Conservation (phyloP, 805 yeast species). For the Starmerella bombi region DNA sequence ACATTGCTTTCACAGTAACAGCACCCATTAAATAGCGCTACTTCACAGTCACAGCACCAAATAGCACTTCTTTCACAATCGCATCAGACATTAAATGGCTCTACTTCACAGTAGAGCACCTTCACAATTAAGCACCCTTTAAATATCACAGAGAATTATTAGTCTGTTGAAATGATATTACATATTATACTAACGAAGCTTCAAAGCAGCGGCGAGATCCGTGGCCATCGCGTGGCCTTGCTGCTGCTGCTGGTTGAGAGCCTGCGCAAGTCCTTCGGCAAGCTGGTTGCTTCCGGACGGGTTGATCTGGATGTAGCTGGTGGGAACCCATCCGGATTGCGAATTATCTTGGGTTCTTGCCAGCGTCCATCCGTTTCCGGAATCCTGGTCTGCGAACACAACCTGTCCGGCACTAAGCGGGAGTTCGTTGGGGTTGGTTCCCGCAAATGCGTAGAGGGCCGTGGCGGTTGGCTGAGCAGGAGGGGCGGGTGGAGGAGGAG, state of each 20-base stretch:
- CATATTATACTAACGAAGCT: slow-evolving; percentile 6
- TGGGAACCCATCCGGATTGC: slow-evolving; percentile 94
- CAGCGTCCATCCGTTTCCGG: slow-evolving; percentile 88
- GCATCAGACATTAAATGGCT: too few species aligned
- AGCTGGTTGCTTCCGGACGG: slow-evolving; percentile 10
- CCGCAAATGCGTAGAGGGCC: slow-evolving; percentile 81
- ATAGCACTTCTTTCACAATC: too few species aligned
- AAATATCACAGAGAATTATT: too few species aligned
- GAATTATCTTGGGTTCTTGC: slow-evolving; percentile 65
- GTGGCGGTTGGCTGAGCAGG: slow-evolving; percentile 61
- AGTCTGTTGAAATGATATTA: too few species aligned
- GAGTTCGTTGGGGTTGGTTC: slow-evolving; percentile 72
- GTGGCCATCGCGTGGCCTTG: slow-evolving; percentile 22
- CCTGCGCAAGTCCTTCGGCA: slow-evolving; percentile 20
- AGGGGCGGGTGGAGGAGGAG: slow-evolving; percentile 55
- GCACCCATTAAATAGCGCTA: too few species aligned
- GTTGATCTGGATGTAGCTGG: slow-evolving; percentile 55
- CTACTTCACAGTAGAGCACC: too few species aligned
- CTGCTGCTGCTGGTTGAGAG: slow-evolving; percentile 20
- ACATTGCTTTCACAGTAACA: too few species aligned
- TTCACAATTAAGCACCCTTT: too few species aligned
- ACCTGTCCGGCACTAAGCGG: slow-evolving; percentile 67
- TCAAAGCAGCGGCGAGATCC: slow-evolving; percentile 19
- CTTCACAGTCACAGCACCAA: too few species aligned
- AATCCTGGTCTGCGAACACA: slow-evolving; percentile 56